phyloP scores from a whole-genome alignment of 2,329 filamentous ascomycete genomes.

The Talaromyces sp. region DNA sequence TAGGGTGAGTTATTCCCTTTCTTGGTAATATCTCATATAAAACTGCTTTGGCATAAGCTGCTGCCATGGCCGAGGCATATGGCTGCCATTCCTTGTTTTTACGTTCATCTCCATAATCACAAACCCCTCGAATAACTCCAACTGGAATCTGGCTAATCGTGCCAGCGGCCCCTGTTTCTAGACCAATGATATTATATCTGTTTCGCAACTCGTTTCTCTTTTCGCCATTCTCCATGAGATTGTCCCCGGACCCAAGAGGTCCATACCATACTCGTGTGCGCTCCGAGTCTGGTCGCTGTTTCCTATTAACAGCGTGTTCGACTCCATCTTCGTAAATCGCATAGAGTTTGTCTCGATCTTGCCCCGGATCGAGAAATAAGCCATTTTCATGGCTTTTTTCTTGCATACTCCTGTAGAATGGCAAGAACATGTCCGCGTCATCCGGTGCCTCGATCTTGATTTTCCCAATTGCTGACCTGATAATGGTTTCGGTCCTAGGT shows the following conservation, averaged over 20 bases:
- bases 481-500: constrained; percentile 24
- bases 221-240: not conserved
- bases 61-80: constrained; percentile 5
- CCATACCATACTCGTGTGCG: constrained; percentile 1
- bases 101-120: constrained; percentile 4
- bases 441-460: constrained; percentile 3
- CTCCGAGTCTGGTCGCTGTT: not conserved
- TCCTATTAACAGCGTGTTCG: not conserved
- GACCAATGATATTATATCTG: not conserved
- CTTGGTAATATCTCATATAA: not conserved
- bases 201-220: not conserved
- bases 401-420: constrained; percentile 1
- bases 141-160: constrained; percentile 3
- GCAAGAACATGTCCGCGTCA: not conserved
- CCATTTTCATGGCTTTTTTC: not conserved
- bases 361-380: constrained; percentile 3
- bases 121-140: constrained; percentile 3
- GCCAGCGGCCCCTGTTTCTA: constrained; percentile 1
- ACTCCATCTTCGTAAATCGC: not conserved
- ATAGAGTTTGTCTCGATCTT: constrained; percentile 1
- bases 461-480: constrained; percentile 23
- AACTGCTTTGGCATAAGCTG: not conserved
- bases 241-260: constrained; percentile 1
- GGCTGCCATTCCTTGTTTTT: constrained; percentile 2
- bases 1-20: not conserved